These are phyloP conservation scores for Cyberlindnera xishuangbannaensis DNA, from an alignment of 805 yeast genomes.

Conservation along the genomic window DNA sequence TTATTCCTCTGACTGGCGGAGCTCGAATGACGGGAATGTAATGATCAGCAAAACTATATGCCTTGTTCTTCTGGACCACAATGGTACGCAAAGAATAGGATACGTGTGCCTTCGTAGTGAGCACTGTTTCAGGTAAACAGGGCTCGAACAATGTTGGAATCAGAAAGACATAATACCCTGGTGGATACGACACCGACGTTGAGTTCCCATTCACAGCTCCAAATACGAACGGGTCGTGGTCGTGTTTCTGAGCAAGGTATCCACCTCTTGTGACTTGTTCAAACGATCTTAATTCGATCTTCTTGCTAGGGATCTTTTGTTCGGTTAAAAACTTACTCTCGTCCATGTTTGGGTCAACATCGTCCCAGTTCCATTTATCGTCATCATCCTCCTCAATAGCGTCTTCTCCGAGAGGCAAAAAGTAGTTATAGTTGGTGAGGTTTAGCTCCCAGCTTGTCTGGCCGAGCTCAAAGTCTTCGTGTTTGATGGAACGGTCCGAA, in stretches of 20 bases:
- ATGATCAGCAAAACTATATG: constrained; percentile 30
- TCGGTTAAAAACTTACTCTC: constrained; percentile 11
- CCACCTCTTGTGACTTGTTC: constrained; percentile 17
- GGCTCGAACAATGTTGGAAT: constrained; percentile 59
- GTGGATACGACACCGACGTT: constrained; percentile 28
- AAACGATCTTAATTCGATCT: constrained; percentile 8
- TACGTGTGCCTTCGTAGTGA: constrained; percentile 43
- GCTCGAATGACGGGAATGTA: constrained; percentile 33
- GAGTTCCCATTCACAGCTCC: constrained; percentile 12
- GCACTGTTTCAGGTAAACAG: constrained; percentile 55
- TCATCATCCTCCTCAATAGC: constrained; percentile 18
- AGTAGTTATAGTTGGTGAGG: constrained; percentile 40
- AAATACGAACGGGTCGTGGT: constrained; percentile 15
- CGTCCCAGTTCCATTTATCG: constrained; percentile 5
- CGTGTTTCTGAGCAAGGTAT: constrained; percentile 8
- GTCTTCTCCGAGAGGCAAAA: constrained; percentile 24
- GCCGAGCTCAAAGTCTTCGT: constrained; percentile 46
- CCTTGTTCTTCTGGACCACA: constrained; percentile 23
- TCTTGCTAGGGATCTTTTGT: constrained; percentile 11
- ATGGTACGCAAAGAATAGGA: constrained; percentile 37
- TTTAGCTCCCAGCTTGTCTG: constrained; percentile 40
- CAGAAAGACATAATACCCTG: constrained; percentile 68
- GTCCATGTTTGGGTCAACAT: constrained; percentile 5
- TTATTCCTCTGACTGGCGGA: constrained; percentile 33
- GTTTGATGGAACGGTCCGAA: constrained; percentile 35